Conservation (phyloP, 257 asterid species). For the Nicotiana sylvestris region DNA sequence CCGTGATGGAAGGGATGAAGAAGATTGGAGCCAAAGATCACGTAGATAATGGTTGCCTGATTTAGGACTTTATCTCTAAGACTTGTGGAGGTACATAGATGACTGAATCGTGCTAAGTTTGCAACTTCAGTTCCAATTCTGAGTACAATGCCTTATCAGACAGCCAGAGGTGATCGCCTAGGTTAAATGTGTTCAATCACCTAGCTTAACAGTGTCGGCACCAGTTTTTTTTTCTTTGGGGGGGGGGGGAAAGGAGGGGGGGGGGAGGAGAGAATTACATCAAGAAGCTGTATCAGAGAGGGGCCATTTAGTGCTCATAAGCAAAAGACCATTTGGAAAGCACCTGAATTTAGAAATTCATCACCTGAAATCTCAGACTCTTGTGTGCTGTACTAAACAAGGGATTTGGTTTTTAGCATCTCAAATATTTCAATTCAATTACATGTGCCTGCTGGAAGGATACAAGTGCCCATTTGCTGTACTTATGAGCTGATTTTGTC, state of each 20-base stretch:
- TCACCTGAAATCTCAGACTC: not conserved
- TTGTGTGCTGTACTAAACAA: not conserved
- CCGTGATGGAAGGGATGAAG: constrained; percentile 8
- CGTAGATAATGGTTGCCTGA: not conserved
- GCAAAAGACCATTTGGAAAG: not conserved
- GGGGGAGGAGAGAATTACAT: not conserved
- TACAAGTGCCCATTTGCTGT: not conserved
- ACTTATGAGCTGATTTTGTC: not conserved
- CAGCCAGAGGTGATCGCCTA: not conserved
- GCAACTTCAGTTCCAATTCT: not conserved
- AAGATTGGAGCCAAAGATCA: constrained; percentile 11
- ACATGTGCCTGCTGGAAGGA: not conserved
- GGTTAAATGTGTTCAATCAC: not conserved
- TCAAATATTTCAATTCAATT: not conserved
- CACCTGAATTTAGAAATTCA: not conserved
- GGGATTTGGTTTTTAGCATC: not conserved
- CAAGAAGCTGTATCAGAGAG: not conserved
- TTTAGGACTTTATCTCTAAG: not conserved
- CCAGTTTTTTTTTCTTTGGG: not conserved
- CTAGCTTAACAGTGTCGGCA: not conserved
- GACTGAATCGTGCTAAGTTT: not conserved
- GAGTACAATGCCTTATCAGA: not conserved
- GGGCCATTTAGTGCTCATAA: not conserved
- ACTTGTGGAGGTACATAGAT: not conserved
- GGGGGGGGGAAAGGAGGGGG: too few relatives aligned